Conservation (phyloP, 108 stramenopile species). For the Fragilaria crotonensis region DNA sequence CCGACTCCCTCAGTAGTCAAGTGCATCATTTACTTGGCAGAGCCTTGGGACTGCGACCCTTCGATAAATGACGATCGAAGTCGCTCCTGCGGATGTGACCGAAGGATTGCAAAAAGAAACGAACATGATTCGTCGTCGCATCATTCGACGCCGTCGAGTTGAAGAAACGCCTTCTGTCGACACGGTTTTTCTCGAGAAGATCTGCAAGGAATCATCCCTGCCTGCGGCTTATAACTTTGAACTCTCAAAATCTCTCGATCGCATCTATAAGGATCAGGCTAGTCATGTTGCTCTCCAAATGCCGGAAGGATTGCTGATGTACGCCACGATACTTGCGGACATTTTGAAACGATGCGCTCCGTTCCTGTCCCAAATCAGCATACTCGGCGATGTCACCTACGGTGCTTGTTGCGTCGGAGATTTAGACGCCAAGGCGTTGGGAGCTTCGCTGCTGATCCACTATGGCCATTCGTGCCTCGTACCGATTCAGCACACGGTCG, state of each 20-base stretch:
- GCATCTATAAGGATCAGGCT: conserved; percentile 49
- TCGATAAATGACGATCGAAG: too few species aligned
- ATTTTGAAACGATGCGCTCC: conserved; percentile 76
- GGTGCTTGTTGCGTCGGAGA: conserved; percentile 99
- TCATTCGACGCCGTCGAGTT: conserved; percentile 15
- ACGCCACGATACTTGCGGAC: conserved; percentile 90
- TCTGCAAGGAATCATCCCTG: conserved; percentile 41
- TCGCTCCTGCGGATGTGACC: too few species aligned
- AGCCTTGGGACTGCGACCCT: too few species aligned
- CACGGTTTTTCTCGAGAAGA: conserved; percentile 35
- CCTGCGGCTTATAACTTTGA: conserved; percentile 80
- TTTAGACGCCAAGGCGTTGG: conserved; percentile 83
- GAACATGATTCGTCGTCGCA: too few species aligned
- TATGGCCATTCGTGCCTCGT: conserved; percentile 98
- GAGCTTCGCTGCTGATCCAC: conserved; percentile 89
- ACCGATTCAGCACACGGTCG: conserved; percentile 80
- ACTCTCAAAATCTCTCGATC: conserved; percentile 85
- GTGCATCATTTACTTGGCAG: too few species aligned
- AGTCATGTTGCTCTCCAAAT: conserved; percentile 89
- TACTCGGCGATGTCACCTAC: conserved; percentile 97
- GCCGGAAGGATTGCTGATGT: conserved; percentile 96
- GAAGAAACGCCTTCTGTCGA: conserved; percentile 22
- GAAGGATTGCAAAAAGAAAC: too few species aligned
- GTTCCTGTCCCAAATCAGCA: conserved; percentile 35
- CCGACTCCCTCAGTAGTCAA: too few species aligned